These are phyloP conservation scores for Pythium pyrilobum DNA, from an alignment of 352 stramenopile species.

Conservation along the genomic window DNA sequence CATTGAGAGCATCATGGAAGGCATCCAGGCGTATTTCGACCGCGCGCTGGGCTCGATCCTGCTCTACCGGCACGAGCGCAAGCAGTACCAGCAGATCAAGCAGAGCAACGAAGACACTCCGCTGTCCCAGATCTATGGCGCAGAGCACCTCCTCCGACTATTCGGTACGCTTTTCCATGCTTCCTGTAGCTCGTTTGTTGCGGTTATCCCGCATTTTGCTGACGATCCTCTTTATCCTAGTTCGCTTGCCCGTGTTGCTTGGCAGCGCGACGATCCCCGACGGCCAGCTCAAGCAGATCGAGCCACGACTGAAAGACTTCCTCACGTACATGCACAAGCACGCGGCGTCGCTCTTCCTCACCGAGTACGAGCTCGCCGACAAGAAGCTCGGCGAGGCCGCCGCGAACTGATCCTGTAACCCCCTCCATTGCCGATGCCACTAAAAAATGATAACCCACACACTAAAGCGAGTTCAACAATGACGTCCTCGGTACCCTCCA, in stretches of 20 bases:
- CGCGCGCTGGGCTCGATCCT: slow-evolving; percentile 85
- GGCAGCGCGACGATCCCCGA: slow-evolving; percentile 48
- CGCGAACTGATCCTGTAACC: not conserved
- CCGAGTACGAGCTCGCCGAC: slow-evolving; percentile 52
- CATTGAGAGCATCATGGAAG: slow-evolving; percentile 76
- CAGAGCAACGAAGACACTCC: slow-evolving; percentile 47
- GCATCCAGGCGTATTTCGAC: slow-evolving; percentile 88
- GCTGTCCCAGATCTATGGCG: slow-evolving; percentile 89
- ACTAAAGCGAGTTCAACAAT: not conserved
- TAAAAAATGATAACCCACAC: slow-evolving; percentile 3
- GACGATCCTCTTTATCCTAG: slow-evolving; percentile 18
- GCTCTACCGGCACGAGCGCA: slow-evolving; percentile 88
- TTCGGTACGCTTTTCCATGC: slow-evolving; percentile 51
- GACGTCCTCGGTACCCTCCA: too few relatives aligned
- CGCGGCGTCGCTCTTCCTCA: slow-evolving; percentile 58
- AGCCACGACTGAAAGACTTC: slow-evolving; percentile 75
- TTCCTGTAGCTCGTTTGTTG: too few relatives aligned
- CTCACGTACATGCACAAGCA: slow-evolving; percentile 83
- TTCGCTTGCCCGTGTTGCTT: slow-evolving; percentile 77
- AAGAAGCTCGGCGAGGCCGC: slow-evolving; percentile 45
- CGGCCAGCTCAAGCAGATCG: slow-evolving; percentile 57
- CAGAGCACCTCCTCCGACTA: slow-evolving; percentile 87
- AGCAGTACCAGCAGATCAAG: slow-evolving; percentile 83
- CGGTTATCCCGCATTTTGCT: not conserved
- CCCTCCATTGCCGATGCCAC: slow-evolving; percentile 10